Percentiles rank a stretch among this genome's conserved stretches.
Conservation (phyloP, 371 early-diverging fungal genomes). For the Astathelohania contejeani region DNA sequence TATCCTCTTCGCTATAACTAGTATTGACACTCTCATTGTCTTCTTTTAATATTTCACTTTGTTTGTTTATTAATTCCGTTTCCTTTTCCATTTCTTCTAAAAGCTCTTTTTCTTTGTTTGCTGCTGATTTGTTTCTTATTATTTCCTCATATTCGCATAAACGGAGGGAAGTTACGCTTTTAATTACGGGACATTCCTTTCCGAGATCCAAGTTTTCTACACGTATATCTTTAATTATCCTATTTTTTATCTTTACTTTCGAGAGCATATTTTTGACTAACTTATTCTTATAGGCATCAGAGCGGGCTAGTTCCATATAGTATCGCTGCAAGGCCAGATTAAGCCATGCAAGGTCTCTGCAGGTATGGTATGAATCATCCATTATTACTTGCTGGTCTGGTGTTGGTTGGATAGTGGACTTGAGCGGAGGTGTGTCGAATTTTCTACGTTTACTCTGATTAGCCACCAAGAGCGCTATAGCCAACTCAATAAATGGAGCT, state of each 20-base stretch:
- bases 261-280: slow-evolving; percentile 31
- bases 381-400: background rate
- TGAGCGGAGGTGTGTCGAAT: background rate
- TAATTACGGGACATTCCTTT: slow-evolving; percentile 42
- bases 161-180: slow-evolving; percentile 27
- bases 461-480: background rate
- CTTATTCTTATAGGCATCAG: slow-evolving; percentile 36
- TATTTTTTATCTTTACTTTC: slow-evolving; percentile 29
- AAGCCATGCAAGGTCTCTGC: slow-evolving; percentile 43
- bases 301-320: slow-evolving; percentile 34
- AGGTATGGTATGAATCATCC: slow-evolving; percentile 10
- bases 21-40: background rate
- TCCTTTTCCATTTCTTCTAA: background rate
- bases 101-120: background rate
- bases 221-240: slow-evolving; percentile 33
- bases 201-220: slow-evolving; percentile 43
- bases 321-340: slow-evolving; percentile 44
- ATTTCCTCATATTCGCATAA: slow-evolving; percentile 30
- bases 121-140: background rate
- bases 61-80: background rate
- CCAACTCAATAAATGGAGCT: background rate
- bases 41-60: slow-evolving; percentile 2
- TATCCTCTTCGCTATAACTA: no score
- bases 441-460: background rate
- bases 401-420: no score